These are phyloP conservation scores for Fusarium sp. DNA, from an alignment of 2,329 filamentous ascomycete genomes.

Conservation along the genomic window DNA sequence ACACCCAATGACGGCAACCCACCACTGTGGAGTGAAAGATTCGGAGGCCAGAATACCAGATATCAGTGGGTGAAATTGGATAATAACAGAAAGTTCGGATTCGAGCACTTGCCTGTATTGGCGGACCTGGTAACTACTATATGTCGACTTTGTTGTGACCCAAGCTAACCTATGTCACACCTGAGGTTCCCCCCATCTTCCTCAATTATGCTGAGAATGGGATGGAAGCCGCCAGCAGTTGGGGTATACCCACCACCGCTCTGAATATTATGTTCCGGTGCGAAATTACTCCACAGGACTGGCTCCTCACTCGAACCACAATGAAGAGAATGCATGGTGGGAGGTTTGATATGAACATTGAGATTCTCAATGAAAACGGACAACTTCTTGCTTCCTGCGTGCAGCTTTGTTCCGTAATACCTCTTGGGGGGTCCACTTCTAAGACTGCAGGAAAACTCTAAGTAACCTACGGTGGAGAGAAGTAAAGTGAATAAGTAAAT, in stretches of 20 bases:
- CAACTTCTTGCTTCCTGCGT: background rate
- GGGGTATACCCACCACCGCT: background rate
- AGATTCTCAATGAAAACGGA: background rate
- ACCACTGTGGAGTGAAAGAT: background rate
- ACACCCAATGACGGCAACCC: background rate
- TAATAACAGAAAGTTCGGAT: rapidly evolving
- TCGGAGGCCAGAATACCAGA: background rate
- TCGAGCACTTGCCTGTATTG: background rate
- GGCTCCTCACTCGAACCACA: background rate
- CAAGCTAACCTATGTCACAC: background rate
- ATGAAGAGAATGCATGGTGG: background rate
- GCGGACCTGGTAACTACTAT: background rate
- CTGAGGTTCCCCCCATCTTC: background rate
- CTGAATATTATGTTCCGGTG: background rate
- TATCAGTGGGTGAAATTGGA: background rate
- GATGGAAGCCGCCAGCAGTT: background rate
- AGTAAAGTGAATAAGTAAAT: no score
- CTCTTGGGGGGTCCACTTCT: background rate
- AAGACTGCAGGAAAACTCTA: background rate
- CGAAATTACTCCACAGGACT: background rate
- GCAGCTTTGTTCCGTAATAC: background rate
- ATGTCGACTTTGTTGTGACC: background rate
- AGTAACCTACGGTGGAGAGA: background rate
- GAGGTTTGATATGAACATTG: background rate
- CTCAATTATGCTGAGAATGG: background rate